Base-by-base conservation (phyloP, 805 yeast genomes). In the Wickerhamiella brachini region DNA sequence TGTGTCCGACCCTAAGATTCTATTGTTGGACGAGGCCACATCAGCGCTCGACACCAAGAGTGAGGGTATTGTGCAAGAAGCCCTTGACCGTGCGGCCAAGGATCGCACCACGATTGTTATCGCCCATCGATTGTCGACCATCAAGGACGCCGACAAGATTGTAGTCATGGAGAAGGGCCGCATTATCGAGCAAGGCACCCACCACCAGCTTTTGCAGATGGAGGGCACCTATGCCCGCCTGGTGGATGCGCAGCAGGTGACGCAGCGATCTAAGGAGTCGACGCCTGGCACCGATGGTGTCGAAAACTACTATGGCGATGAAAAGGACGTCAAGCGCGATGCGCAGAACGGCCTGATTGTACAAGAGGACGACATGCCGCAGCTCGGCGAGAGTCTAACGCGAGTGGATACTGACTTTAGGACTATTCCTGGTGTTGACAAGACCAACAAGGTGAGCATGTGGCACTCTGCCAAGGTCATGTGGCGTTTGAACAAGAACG, bases 1-100 rank as follows among this genome's bases (percentile, higher is more conserved):
- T 56, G 75, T 81, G 46, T 79, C 80, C 56, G 72, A 75, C 53
- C 87, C 87, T 1, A 67, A 72, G 26, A 71, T 81, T 26, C 67
- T 80, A 56, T 70, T 80, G 20, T 66, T 80, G 52, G 86, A 80
- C 58, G 86, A 80, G 58, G 81, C 81, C n/a, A 77, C 81, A 0
- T 75, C 80, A 3, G 81, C 81, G 1, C 64, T 77, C 23, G 81
- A 77, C 57, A 75, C 75, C 62, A 67, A 65, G 54, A 65, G 69
- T 1, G 72, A 68, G 53, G 71, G 71, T 6, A 59, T 68, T 54
- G 72, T 68, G 1, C 72, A 68, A 54, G 71, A 68, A 6, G 72
- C 71, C 2, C 57, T 68, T 5, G 71, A 68, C 49, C 56, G 60
- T 18, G 70, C 71, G 9, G 54, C 67, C 41, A 54, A 53, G 49